Base-by-base conservation (phyloP, 805 yeast species). In the Ogataea zsoltii region DNA sequence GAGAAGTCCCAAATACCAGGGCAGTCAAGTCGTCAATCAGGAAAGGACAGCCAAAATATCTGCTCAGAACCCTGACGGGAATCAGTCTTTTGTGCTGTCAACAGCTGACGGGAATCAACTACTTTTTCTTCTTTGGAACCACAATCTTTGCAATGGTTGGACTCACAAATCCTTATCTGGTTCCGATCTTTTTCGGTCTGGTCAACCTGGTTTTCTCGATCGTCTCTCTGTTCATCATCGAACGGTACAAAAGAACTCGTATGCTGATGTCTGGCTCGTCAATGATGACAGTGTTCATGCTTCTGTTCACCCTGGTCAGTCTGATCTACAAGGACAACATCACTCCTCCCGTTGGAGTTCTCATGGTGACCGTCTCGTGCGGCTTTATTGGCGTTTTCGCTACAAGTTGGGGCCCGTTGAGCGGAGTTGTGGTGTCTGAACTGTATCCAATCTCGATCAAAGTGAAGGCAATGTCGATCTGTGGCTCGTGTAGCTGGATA, bases 371-470 rank as follows among this genome's bases (percentile, higher is more conserved):
- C 32, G 72, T 85, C 3, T 80, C 88, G 60, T 63, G 66, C 43
- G 57, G 76, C 31, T 85, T 78, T 63, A 80, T 85, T 42, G 72
- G 77, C 53, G 72, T 72, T 46, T 85, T 85, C 65, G 88, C 90
- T 2, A 68, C 80, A 17, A 79, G 87, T 12, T 82, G 88, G 84
- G 91, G 90, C 2, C 88, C 90, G 29, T 77, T 85, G 47, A 74
- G 81, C n/a, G 79, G 77, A 63, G 77, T 82, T 18, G 69, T 84
- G 41, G 80, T 84, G 12, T 74, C 85, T 29, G 90, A 85, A 58
- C 61, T 83, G 32, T 85, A 77, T 63, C 89, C 89, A 29, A 69
- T 74, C 46, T 71, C 77, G 56, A 79, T 82, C 51, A 79, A 80
- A 60, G 71, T 80, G 28, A 77, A 75, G 57, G 75, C 80, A 5